Evolutionary conservation across 2,329 filamentous ascomycete genomes (phyloP).

Genomic region (Diplodia seriata): DNA sequence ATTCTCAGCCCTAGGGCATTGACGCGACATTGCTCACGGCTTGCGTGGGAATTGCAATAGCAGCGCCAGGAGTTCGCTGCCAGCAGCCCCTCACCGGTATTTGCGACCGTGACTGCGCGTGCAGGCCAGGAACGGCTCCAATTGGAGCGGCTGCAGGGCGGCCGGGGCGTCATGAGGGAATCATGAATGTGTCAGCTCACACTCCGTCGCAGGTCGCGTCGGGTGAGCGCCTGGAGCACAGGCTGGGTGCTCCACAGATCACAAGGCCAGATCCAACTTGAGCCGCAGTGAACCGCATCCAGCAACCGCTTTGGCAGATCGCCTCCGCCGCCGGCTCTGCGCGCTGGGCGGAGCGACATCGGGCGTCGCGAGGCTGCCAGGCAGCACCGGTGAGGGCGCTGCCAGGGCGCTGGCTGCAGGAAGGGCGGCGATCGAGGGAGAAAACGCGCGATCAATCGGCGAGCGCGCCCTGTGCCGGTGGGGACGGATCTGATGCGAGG

Average conservation of each 20-base stretch:
- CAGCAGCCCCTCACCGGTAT: slow-evolving; percentile 7
- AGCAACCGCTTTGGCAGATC: slow-evolving; percentile 20
- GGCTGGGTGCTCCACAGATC: slow-evolving; percentile 16
- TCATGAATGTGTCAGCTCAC: slow-evolving; percentile 32
- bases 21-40: slow-evolving; percentile 26
- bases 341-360: slow-evolving; percentile 15
- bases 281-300: slow-evolving; percentile 23
- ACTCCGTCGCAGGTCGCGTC: slow-evolving; percentile 11
- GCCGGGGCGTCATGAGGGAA: slow-evolving; percentile 17
- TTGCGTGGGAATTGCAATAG: slow-evolving; percentile 22
- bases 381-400: slow-evolving; percentile 1
- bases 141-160: slow-evolving; percentile 19
- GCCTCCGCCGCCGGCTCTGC: no score
- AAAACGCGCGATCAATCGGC: slow-evolving; percentile 19
- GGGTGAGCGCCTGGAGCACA: slow-evolving; percentile 12
- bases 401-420: not conserved
- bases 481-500: slow-evolving; percentile 30
- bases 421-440: slow-evolving; percentile 16
- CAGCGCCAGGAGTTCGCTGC: slow-evolving; percentile 18
- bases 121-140: slow-evolving; percentile 16
- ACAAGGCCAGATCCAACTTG: slow-evolving; percentile 21
- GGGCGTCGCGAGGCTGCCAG: not conserved
- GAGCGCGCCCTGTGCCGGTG: not conserved
- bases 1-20: slow-evolving; percentile 27
- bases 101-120: not conserved